Evolutionary conservation across 495 filamentous ascomycete genomes (phyloP), one percentile per base, ranked within the genome.

Genomic region (Talaromyces nanjingensis): DNA sequence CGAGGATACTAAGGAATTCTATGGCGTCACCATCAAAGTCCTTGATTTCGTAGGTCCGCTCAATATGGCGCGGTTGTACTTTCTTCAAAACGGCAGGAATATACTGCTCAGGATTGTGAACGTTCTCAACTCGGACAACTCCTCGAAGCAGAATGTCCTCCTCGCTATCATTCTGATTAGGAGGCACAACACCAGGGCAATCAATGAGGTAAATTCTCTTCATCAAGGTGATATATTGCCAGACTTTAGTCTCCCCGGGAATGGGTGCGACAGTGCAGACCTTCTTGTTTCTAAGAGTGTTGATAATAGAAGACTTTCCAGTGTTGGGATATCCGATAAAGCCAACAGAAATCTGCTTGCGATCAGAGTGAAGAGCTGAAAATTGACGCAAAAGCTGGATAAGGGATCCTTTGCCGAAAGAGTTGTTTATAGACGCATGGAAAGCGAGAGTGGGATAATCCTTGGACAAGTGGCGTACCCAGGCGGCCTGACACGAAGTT

Each of bases 151-250:
- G 79, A 62, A 98, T 91, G 65, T 97, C 93, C 71, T 91, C 83
- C 52, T 90, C 87, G 0, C 87, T 90, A 68, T 97, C 93, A 52
- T 85, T 84, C 54, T 80, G 79, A 67, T 87, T 93, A 2, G 94
- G 92, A 7, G 94, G 93, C 8, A 97, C 94, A 29, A 98, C 91
- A 68, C 94, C 94, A 39, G 94, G 94, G 69, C 94, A 97, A 70
- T 98, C 94, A 67, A 98, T 97, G 60, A 98, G 81, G 72, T 96
- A 98, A 52, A 98, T 97, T 59, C 96, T 82, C 74, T 92, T 93
- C 92, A 97, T 98, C 60, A 98, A 74, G 1, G 93, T 97, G 64
- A 98, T 89, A 67, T 97, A 98, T 73, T 98, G 92, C 92, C 92
- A 98, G 12, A 97, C 89, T 77, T 97, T 98, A 63, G 93, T 98